Evolutionary conservation across 352 stramenopile species (phyloP).

Genomic region (Pseudoperonospora humuli): DNA sequence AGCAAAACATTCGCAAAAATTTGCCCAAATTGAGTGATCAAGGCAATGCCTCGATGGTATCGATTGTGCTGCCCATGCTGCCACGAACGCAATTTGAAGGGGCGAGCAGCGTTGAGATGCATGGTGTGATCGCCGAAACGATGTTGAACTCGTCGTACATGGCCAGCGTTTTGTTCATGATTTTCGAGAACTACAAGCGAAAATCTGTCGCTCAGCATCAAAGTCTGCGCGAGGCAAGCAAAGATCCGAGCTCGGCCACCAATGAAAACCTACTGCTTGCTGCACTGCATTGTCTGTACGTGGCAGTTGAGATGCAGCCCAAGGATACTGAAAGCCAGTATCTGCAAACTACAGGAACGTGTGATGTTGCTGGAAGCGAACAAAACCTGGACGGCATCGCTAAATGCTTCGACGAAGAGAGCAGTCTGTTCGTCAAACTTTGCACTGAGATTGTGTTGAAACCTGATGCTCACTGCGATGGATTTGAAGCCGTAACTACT

Average conservation of each 20-base stretch:
- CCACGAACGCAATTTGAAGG: constrained; percentile 13
- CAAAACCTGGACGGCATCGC: constrained; percentile 24
- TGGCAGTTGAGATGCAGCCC: constrained; percentile 31
- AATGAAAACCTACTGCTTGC: constrained; percentile 57
- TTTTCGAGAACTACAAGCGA: constrained; percentile 36
- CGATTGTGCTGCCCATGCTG: constrained; percentile 27
- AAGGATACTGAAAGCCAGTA: constrained; percentile 1
- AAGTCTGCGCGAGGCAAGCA: background rate
- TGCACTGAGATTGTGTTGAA: constrained; percentile 24
- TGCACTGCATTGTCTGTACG: constrained; percentile 42
- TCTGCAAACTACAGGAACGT: background rate
- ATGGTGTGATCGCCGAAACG: constrained; percentile 27
- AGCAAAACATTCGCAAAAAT: constrained; percentile 63
- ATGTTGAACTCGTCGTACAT: constrained; percentile 47
- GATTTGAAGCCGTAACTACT: background rate
- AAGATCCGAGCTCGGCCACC: constrained; percentile 3
- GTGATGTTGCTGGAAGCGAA: constrained; percentile 1
- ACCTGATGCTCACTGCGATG: background rate
- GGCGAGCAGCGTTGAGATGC: constrained; percentile 19
- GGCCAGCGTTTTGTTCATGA: constrained; percentile 30
- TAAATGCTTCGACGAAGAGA: constrained; percentile 23
- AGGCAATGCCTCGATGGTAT: background rate
- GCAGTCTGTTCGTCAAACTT: constrained; percentile 35
- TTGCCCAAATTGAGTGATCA: constrained; percentile 10
- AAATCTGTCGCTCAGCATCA: background rate